Base-by-base conservation (phyloP, 768 basidiomycete genomes). In the Psilocybe tampanensis region DNA sequence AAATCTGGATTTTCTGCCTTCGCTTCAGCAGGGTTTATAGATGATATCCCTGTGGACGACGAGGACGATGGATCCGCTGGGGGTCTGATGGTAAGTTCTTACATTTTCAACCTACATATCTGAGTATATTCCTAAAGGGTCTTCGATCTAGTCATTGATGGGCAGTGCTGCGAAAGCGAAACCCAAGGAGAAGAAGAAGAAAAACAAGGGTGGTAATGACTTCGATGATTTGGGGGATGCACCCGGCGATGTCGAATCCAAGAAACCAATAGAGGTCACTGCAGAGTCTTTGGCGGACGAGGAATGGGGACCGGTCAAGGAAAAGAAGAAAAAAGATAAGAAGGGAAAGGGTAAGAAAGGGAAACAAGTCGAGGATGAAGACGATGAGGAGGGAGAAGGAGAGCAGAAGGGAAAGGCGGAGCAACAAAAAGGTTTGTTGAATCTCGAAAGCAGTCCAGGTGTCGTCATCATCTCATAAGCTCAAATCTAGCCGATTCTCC, bases 251-350 rank as follows among this genome's bases (percentile, higher is more conserved):
- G 65, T 50, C 17, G 62, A 71, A 33, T 64, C 72, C 8, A 81
- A 82, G 66, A 69, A 65, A 39, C 74, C 82, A 9, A 69, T 81
- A 17, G 77, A 84, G 54, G 77, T 82, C 48, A 84, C 83, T 18
- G 85, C 88, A n/a, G 88, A 90, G 43, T 88, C 89, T 64, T 76
- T 87, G 60, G 86, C 86, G 19, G 86, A 90, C 64, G 86, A 86
- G 59, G 89, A 91, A 68, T 88, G 85, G 81, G 87, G 82, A 9
- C 79, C 80, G 0, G 80, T 81, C 34, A 83, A 85, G 64, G 80
- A 79, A 64, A 87, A 86, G 70, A 81, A 78, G 56, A 86, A 85
- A 76, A 85, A 86, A 67, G 78, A 76, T 44, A 84, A 84, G 73
- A 83, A 83, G 67, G 76, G 76, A n/a, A 85, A 84, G 64, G 76